Evolutionary conservation across 2,329 filamentous ascomycete species (phyloP).

Genomic region (Aschersonia sp.): DNA sequence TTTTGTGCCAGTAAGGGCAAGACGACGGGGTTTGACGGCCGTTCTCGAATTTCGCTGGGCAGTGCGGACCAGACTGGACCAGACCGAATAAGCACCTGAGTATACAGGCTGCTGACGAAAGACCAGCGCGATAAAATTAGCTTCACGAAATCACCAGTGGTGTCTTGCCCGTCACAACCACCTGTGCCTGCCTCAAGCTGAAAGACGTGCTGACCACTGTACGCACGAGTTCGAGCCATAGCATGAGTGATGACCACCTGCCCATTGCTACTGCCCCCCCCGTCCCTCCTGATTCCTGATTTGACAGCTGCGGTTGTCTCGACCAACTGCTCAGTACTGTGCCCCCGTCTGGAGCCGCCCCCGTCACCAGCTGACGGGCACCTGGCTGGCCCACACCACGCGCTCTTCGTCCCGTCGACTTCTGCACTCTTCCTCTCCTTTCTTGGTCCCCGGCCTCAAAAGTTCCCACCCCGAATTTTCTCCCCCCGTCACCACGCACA

Average conservation of each 20-base stretch:
- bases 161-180: too few relatives aligned
- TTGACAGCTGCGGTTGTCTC: neutral
- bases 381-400: constrained; percentile 2
- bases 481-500: constrained; percentile 4
- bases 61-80: too few relatives aligned
- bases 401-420: constrained; percentile 5
- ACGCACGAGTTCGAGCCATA: too few relatives aligned
- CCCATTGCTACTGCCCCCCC: neutral
- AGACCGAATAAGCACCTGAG: too few relatives aligned
- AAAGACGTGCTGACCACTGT: too few relatives aligned
- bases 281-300: neutral
- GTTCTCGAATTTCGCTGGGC: too few relatives aligned
- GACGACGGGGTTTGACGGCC: neutral
- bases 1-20: neutral
- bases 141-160: too few relatives aligned
- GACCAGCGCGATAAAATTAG: too few relatives aligned
- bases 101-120: too few relatives aligned
- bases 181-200: too few relatives aligned
- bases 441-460: constrained; percentile 3
- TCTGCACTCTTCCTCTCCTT: constrained; percentile 6
- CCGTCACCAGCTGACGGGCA: constrained; percentile 3
- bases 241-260: neutral
- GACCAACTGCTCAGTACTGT: neutral
- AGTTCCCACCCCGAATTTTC: constrained; percentile 9
- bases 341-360: neutral